A percentile compares a stretch with the other conserved stretches of the same genome.
phyloP scores from a whole-genome alignment of 495 filamentous ascomycete species.

The Aspergillus taichungensis region DNA sequence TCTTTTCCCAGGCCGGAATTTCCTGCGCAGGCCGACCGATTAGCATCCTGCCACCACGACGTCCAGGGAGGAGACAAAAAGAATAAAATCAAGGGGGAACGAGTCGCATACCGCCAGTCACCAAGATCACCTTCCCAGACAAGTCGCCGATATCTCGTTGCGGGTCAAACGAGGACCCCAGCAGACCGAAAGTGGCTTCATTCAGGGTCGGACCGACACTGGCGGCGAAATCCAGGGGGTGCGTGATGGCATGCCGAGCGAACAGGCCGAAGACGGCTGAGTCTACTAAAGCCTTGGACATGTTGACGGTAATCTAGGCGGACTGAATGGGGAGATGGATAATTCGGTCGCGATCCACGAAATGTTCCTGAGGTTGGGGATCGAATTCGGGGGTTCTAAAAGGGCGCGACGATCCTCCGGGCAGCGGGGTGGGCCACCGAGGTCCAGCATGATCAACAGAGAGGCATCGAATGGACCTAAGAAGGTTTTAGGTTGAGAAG shows the following conservation, averaged over 20 bases:
- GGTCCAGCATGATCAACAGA: too few relatives aligned
- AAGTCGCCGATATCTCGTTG: conserved; percentile 50
- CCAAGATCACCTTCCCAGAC: conserved; percentile 47
- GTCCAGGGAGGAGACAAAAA: neutral
- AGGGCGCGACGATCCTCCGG: too few relatives aligned
- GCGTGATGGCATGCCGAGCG: conserved; percentile 16
- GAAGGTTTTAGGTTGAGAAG: too few relatives aligned
- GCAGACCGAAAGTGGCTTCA: conserved; percentile 29
- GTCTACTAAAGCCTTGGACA: conserved; percentile 4
- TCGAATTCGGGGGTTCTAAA: too few relatives aligned
- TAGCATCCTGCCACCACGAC: neutral
- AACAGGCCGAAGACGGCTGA: conserved; percentile 11
- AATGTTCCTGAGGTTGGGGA: too few relatives aligned
- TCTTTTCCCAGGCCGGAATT: conserved; percentile 61
- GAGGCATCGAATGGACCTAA: too few relatives aligned
- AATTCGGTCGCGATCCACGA: neutral
- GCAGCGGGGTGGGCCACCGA: too few relatives aligned
- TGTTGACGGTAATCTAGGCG: conserved; percentile 11
- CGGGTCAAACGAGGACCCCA: conserved; percentile 40
- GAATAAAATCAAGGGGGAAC: neutral
- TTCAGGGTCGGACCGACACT: conserved; percentile 33
- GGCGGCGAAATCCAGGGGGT: conserved; percentile 25
- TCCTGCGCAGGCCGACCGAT: conserved; percentile 27
- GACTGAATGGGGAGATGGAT: neutral
- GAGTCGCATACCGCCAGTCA: conserved; percentile 51